Percentiles rank a stretch among this genome's conserved stretches.
Conservation (phyloP, 345 rosid species). For the Eucalyptus tenuipes region DNA sequence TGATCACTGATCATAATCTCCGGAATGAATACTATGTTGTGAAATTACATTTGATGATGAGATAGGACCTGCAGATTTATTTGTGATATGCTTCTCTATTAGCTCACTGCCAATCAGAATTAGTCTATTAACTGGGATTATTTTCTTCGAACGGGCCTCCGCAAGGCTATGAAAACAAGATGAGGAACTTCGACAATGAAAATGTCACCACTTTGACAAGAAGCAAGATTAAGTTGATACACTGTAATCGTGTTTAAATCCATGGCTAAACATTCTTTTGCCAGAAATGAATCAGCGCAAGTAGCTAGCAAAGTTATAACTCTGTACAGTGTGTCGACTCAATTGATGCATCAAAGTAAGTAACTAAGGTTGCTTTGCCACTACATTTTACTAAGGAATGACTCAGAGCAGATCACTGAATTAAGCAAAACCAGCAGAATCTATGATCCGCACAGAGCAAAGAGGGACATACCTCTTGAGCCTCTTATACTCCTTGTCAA, state of each 20-base stretch:
- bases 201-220: background rate
- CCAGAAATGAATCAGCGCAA: background rate
- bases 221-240: background rate
- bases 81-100: background rate
- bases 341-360: background rate
- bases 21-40: background rate
- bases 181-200: background rate
- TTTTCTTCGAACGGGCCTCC: background rate
- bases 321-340: background rate
- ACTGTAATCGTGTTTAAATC: background rate
- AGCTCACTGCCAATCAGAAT: background rate
- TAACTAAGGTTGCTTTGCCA: background rate
- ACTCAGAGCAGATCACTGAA: background rate
- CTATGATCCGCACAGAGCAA: background rate
- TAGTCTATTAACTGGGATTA: background rate
- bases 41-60: background rate
- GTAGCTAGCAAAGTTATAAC: background rate
- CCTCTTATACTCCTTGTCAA: conserved; percentile 58
- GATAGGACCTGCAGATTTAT: background rate
- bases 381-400: background rate
- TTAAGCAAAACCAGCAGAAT: background rate
- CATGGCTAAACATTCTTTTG: background rate
- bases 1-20: background rate
- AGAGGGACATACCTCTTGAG: conserved; percentile 35
- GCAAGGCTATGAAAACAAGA: background rate